These are phyloP conservation scores for Pouteria glomerata DNA, from an alignment of 148 eudicot genomes.

Conservation along the genomic window DNA sequence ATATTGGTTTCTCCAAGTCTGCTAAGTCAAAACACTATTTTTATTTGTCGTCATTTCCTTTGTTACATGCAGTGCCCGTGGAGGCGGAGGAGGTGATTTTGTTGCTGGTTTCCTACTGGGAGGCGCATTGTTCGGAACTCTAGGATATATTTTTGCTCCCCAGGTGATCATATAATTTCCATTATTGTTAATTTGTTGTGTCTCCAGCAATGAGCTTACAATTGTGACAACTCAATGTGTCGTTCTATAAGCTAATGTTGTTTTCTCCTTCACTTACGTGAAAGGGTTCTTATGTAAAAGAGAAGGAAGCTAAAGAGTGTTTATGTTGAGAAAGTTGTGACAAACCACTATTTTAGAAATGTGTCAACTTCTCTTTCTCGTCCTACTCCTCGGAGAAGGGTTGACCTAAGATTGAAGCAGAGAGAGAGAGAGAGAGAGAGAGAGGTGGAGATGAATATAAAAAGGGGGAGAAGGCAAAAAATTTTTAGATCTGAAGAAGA, in stretches of 20 bases:
- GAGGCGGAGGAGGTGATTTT: constrained; percentile 66
- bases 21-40: neutral
- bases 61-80: constrained; percentile 36
- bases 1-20: too few relatives aligned
- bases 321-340: neutral
- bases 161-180: constrained; percentile 42
- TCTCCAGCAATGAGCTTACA: neutral
- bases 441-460: too few relatives aligned
- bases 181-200: neutral
- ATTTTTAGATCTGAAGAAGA: too few relatives aligned
- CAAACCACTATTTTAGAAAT: neutral
- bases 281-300: neutral
- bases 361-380: neutral
- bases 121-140: constrained; percentile 77
- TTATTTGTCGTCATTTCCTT: constrained; percentile 2
- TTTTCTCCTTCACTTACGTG: neutral
- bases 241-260: neutral
- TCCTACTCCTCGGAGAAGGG: too few relatives aligned
- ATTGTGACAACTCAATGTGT: neutral
- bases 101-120: constrained; percentile 77
- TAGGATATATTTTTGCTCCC: constrained; percentile 80
- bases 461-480: too few relatives aligned
- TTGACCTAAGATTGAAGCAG: too few relatives aligned
- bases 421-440: too few relatives aligned
- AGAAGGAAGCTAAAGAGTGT: neutral